Conservation (phyloP, 305 asterid genomes). For the Plantago coronopus region DNA sequence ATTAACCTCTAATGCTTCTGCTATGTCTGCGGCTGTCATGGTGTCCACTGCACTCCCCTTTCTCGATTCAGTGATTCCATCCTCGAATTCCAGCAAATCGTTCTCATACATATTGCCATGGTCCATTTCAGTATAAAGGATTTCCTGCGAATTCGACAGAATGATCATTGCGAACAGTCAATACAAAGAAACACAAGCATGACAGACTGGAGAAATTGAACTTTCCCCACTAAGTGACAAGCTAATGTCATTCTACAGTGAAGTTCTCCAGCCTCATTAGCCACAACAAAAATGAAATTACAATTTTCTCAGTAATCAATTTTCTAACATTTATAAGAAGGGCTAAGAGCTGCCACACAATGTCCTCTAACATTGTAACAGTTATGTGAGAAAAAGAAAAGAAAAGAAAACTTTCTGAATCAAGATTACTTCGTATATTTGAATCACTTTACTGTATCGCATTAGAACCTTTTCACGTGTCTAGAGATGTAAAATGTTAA, state of each 20-base stretch:
- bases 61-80: conserved; percentile 44
- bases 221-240: background rate
- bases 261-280: background rate
- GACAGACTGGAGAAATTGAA: background rate
- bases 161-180: background rate
- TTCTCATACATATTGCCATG: conserved; percentile 60
- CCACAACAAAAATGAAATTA: conserved; percentile 8
- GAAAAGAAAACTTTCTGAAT: no score
- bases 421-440: no score
- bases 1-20: conserved; percentile 49
- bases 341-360: no score
- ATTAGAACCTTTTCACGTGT: no score
- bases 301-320: background rate
- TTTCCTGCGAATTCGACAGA: conserved; percentile 44
- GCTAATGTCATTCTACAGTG: background rate
- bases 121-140: conserved; percentile 59
- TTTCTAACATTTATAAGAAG: no score
- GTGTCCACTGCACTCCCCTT: conserved; percentile 49
- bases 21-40: conserved; percentile 42
- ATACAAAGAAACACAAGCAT: background rate
- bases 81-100: conserved; percentile 55
- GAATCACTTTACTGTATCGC: background rate
- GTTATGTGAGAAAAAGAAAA: no score
- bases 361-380: no score
- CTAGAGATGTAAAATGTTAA: no score